Percentiles rank a stretch among this genome's conserved stretches.
Evolutionary conservation across 768 basidiomycete genomes (phyloP).

Genomic region (Amanita thiersii): DNA sequence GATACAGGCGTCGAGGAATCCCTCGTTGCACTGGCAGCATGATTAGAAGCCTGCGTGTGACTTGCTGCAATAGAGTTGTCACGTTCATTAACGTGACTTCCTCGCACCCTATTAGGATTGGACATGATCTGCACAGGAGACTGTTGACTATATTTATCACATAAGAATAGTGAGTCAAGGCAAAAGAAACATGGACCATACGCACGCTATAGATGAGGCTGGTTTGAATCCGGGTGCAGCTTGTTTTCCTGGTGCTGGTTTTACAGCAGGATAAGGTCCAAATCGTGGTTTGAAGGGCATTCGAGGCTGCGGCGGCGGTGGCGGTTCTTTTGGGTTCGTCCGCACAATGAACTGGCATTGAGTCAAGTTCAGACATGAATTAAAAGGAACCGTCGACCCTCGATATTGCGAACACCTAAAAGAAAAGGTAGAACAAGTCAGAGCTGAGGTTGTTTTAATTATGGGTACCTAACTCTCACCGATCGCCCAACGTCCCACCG

Average conservation of each 20-base stretch:
- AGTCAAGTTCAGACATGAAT: slow-evolving; percentile 83
- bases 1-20: too few relatives aligned
- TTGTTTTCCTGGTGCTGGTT: slow-evolving; percentile 42
- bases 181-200: slow-evolving; percentile 4
- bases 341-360: slow-evolving; percentile 79
- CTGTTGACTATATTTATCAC: slow-evolving; percentile 19
- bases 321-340: slow-evolving; percentile 48
- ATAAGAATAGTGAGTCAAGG: slow-evolving; percentile 7
- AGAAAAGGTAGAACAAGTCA: too few relatives aligned
- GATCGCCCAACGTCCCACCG: slow-evolving; percentile 76
- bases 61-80: slow-evolving; percentile 17
- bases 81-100: slow-evolving; percentile 23
- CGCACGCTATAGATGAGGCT: slow-evolving; percentile 30
- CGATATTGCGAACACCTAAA: slow-evolving; percentile 85
- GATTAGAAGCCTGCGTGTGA: slow-evolving; percentile 7
- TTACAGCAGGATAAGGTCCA: slow-evolving; percentile 58
- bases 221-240: slow-evolving; percentile 62
- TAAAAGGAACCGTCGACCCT: slow-evolving; percentile 82
- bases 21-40: too few relatives aligned
- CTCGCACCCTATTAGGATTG: slow-evolving; percentile 59
- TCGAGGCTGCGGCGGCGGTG: slow-evolving; percentile 35
- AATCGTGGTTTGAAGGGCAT: slow-evolving; percentile 59
- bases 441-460: slow-evolving; percentile 5
- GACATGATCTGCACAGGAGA: slow-evolving; percentile 62
- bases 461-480: slow-evolving; percentile 35